Evolutionary conservation across 805 yeast genomes (phyloP).

Genomic region (Yamadazyma laniorum): DNA sequence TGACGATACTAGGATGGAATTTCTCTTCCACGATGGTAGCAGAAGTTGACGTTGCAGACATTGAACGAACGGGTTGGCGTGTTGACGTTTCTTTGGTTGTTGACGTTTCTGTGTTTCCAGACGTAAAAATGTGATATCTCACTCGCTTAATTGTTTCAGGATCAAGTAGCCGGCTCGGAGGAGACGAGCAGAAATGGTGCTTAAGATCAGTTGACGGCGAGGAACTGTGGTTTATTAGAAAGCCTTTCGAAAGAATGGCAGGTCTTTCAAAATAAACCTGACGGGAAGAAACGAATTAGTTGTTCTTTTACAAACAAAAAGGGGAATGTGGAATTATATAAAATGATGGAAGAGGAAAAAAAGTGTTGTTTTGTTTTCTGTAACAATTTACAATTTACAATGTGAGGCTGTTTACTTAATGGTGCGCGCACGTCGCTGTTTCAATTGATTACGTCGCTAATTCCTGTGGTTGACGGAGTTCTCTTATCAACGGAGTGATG

Average conservation of each 20-base stretch:
- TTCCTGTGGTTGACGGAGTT: no score
- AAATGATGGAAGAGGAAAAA: neutral
- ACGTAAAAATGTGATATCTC: neutral
- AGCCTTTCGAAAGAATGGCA: neutral
- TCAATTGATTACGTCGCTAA: no score
- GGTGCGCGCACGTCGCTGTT: slow-evolving; percentile 7
- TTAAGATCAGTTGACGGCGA: neutral
- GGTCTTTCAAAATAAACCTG: no score
- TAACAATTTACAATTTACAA: slow-evolving; percentile 7
- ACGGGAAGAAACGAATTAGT: neutral
- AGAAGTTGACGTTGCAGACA: neutral
- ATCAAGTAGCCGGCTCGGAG: neutral
- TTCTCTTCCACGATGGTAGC: slow-evolving; percentile 4
- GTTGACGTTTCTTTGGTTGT: no score
- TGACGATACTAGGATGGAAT: slow-evolving; percentile 10
- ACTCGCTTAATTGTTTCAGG: neutral
- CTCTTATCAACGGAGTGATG: no score
- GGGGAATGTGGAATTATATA: slow-evolving; percentile 3
- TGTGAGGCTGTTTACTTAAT: slow-evolving; percentile 4
- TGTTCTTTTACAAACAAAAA: neutral
- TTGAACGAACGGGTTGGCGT: no score
- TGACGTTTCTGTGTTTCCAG: no score
- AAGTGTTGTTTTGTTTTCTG: slow-evolving; percentile 6
- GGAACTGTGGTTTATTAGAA: no score
- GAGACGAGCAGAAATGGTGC: no score